These are phyloP conservation scores for Leersia perrieri DNA, from an alignment of 176 grass and related monocot genomes.

Conservation along the genomic window DNA sequence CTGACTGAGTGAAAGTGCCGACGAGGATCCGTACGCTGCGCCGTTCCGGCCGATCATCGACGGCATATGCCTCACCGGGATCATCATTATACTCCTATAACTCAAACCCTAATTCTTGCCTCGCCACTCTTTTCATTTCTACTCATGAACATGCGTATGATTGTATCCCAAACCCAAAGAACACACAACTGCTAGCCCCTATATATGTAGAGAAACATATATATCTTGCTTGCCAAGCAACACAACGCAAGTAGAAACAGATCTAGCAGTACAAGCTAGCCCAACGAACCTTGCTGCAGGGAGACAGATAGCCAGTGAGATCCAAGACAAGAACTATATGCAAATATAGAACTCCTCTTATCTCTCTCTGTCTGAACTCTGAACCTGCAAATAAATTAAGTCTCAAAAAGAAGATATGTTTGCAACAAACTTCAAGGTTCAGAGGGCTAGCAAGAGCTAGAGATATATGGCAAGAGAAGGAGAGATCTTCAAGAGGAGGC, in stretches of 20 bases:
- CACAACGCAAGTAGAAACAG: conserved; percentile 40
- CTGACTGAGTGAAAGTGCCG: conserved; percentile 82
- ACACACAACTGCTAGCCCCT: conserved; percentile 13
- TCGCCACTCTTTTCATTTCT: conserved; percentile 38
- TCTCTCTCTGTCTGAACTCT: not conserved
- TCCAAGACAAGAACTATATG: conserved; percentile 37
- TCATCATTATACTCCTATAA: conserved; percentile 80
- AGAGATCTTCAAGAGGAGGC: conserved; percentile 11
- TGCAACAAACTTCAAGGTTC: conserved; percentile 33
- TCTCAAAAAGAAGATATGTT: conserved; percentile 21
- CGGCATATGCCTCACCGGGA: conserved; percentile 72
- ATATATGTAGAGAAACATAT: conserved; percentile 21
- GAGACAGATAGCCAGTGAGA: conserved; percentile 40
- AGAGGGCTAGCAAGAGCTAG: conserved; percentile 27
- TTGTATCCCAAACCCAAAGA: not conserved
- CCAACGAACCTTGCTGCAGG: conserved; percentile 12
- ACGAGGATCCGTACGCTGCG: conserved; percentile 73
- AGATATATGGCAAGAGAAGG: conserved; percentile 25
- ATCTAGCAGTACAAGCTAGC: conserved; percentile 56
- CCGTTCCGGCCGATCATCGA: conserved; percentile 78
- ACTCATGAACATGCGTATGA: not conserved
- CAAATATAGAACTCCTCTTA: conserved; percentile 37
- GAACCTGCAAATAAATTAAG: not conserved
- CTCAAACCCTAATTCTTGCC: conserved; percentile 54
- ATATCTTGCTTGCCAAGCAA: conserved; percentile 41